phyloP scores from a whole-genome alignment of 2,329 filamentous ascomycete genomes.

The Graphiopsis chlorocephala region DNA sequence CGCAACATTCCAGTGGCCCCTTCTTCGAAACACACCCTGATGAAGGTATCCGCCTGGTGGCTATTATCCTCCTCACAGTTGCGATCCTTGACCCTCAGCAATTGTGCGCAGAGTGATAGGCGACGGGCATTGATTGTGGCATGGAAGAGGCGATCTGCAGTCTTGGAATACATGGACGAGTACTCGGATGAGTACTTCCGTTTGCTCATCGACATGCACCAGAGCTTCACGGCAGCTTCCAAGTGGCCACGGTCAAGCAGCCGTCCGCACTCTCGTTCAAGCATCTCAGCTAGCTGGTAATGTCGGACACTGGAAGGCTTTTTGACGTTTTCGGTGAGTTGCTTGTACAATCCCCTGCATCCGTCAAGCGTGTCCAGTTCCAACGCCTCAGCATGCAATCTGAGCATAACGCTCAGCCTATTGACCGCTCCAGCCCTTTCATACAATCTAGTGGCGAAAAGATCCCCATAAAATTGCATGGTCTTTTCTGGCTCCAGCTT shows the following conservation, averaged over 20 bases:
- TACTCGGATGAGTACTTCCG: not conserved
- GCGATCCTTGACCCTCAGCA: not conserved
- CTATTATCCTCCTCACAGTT: not conserved
- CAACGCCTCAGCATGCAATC: not conserved
- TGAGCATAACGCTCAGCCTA: not conserved
- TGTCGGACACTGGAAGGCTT: not conserved
- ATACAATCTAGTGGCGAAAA: not conserved
- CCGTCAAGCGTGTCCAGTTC: not conserved
- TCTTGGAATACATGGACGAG: not conserved
- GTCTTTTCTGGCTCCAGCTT: not conserved
- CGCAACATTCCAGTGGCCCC: not conserved
- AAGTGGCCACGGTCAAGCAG: not conserved
- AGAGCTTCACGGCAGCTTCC: not conserved
- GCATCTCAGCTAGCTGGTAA: not conserved
- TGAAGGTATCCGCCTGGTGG: not conserved
- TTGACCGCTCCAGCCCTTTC: not conserved
- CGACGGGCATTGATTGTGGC: not conserved
- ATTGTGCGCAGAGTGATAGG: not conserved
- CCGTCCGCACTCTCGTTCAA: not conserved
- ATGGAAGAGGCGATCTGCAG: not conserved
- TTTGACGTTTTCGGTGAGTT: not conserved
- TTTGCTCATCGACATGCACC: not conserved
- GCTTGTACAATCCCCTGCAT: not conserved
- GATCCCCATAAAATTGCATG: not conserved
- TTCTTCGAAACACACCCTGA: not conserved